phyloP scores from a whole-genome alignment of 345 rosid genomes.

The Lepidium africanum region DNA sequence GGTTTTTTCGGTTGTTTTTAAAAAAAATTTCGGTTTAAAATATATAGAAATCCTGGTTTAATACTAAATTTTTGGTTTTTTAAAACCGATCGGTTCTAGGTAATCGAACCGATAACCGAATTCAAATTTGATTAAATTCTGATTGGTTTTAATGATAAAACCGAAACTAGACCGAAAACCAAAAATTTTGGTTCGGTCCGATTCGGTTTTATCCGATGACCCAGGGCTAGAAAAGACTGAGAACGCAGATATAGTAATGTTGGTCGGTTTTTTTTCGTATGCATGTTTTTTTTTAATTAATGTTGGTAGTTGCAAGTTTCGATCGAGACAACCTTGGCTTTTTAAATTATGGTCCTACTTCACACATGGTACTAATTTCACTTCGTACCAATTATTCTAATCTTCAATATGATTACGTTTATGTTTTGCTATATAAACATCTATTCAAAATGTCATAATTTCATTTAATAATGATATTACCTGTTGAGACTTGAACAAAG shows the following conservation, averaged over 20 bases:
- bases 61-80: too few species aligned
- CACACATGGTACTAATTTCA: not conserved
- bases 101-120: too few species aligned
- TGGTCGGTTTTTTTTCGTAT: not conserved
- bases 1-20: too few species aligned
- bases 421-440: not conserved
- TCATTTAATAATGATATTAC: not conserved
- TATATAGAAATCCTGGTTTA: too few species aligned
- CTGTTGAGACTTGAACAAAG: conserved; percentile 63
- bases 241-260: not conserved
- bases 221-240: not conserved
- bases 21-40: too few species aligned
- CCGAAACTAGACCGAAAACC: too few species aligned
- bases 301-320: not conserved
- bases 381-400: not conserved
- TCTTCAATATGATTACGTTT: not conserved
- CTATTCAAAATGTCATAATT: not conserved
- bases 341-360: not conserved
- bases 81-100: too few species aligned
- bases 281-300: not conserved
- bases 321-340: not conserved
- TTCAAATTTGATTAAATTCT: too few species aligned
- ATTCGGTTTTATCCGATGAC: too few species aligned
- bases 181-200: too few species aligned
- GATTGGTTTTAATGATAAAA: too few species aligned